Conservation (phyloP, 1,284 basidiomycete genomes). For the Ceratobasidium sp. region DNA sequence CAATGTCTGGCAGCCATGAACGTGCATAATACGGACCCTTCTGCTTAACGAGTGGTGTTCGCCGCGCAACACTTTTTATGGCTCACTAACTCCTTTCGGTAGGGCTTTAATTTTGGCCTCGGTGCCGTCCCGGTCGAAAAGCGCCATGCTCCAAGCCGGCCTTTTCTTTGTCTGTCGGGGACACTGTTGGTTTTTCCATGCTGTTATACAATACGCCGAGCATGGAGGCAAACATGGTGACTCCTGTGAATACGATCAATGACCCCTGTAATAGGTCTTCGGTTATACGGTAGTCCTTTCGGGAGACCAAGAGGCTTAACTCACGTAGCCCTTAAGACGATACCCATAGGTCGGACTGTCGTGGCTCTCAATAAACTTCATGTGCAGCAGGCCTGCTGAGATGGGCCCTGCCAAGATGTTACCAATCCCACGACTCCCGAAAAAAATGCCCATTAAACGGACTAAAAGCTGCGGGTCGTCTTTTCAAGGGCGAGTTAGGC, state of each 20-base stretch:
- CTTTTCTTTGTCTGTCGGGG: background rate
- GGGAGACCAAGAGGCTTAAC: background rate
- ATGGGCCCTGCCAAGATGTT: slow-evolving; percentile 35
- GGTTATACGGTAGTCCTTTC: background rate
- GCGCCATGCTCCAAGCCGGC: background rate
- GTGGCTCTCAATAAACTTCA: background rate
- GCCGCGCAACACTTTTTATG: too few relatives aligned
- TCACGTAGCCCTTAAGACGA: slow-evolving; percentile 36
- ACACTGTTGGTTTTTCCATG: background rate
- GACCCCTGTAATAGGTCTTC: slow-evolving; percentile 1
- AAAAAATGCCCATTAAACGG: slow-evolving; percentile 47
- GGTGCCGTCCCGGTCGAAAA: background rate
- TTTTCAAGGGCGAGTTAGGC: slow-evolving; percentile 10
- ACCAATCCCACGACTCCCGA: slow-evolving; percentile 37
- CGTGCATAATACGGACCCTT: too few relatives aligned
- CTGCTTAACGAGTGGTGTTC: too few relatives aligned
- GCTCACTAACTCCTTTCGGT: too few relatives aligned
- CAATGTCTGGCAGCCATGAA: too few relatives aligned
- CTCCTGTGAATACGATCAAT: slow-evolving; percentile 39
- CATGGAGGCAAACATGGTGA: slow-evolving; percentile 15
- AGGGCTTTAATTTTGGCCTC: background rate
- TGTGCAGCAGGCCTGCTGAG: slow-evolving; percentile 18
- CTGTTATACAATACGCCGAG: slow-evolving; percentile 30
- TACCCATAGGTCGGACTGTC: slow-evolving; percentile 16
- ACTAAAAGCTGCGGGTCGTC: slow-evolving; percentile 45